Base-by-base conservation (phyloP, 352 stramenopile genomes). In the Globisporangium paddicum region DNA sequence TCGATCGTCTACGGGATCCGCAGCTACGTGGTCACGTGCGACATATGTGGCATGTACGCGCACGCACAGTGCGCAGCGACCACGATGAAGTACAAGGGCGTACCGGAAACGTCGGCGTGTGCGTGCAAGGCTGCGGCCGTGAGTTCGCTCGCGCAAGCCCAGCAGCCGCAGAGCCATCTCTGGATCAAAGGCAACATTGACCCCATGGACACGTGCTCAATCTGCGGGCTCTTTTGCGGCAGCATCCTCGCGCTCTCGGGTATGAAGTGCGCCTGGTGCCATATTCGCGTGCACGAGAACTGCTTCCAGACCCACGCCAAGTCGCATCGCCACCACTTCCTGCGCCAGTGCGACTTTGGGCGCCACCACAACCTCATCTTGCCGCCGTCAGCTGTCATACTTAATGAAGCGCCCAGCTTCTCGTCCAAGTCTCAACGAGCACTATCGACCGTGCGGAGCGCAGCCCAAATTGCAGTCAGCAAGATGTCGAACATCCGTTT, bases 111-210 rank as follows among this genome's bases (percentile, higher is more conserved):
- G 25, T 26, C 55, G 28, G 26, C 48, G 37, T 28, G 42, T 25
- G 49, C 48, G n/a, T 73, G 58, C 59, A 68, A 62, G 44, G 26
- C 42, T 2, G 48, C 54, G 37, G 55, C 48, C 2, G 55, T 63
- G 32, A 25, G 11, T 50, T 32, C 66, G 40, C 10, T 72, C 56
- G 59, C 38, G 48, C 38, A 53, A 16, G 40, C 57, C 21, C 53
- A 53, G 14, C 57, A 71, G 52, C 60, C 64, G 23, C 71, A 86
- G 45, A 57, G 62, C 18, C 82, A 91, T 54, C 68, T 90, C 54
- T 93, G 81, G 81, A 71, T 91, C 49, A 90, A 92, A 44, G 84
- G 84, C 45, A 93, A 93, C 55, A 92, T 90, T 40, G 84, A 93
- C 55, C 80, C 82, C 2, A 87, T 89, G 72, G 84, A 92, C 65